Evolutionary conservation across 2,329 filamentous ascomycete species (phyloP).

Genomic region (Cadophora malorum): DNA sequence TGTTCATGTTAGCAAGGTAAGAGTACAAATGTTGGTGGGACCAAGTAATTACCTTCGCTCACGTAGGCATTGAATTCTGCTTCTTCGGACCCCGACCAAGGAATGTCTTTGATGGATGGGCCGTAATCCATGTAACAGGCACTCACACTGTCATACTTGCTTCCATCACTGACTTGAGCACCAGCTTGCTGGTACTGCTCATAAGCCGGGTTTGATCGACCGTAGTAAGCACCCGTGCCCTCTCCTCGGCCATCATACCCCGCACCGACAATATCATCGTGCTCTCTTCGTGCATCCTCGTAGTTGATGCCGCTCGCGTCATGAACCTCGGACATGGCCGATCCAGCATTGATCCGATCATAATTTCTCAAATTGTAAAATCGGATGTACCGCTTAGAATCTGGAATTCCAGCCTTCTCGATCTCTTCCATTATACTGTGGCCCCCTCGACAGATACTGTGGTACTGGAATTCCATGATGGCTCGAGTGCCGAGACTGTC

Average conservation of each 20-base stretch:
- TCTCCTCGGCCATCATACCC: slow-evolving; percentile 50
- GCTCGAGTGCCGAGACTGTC: slow-evolving; percentile 78
- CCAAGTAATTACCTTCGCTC: slow-evolving; percentile 51
- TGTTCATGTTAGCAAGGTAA: slow-evolving; percentile 14
- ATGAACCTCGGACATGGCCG: slow-evolving; percentile 66
- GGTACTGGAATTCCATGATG: slow-evolving; percentile 89
- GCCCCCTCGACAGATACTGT: slow-evolving; percentile 78
- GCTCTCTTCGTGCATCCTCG: slow-evolving; percentile 67
- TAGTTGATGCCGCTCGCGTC: slow-evolving; percentile 70
- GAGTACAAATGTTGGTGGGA: background rate
- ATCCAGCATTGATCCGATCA: slow-evolving; percentile 78
- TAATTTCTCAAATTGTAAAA: slow-evolving; percentile 89
- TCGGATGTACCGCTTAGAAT: slow-evolving; percentile 75
- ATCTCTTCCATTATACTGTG: slow-evolving; percentile 79
- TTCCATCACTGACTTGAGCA: slow-evolving; percentile 54
- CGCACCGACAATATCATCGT: slow-evolving; percentile 62
- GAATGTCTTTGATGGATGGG: slow-evolving; percentile 65
- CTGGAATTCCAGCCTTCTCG: slow-evolving; percentile 64
- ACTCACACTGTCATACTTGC: slow-evolving; percentile 77
- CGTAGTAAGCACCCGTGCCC: slow-evolving; percentile 45
- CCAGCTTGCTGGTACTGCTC: slow-evolving; percentile 74
- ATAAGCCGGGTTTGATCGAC: slow-evolving; percentile 46
- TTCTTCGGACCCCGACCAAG: slow-evolving; percentile 61
- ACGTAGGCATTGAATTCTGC: slow-evolving; percentile 67
- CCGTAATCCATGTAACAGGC: slow-evolving; percentile 85